Conservation (phyloP, 2,329 filamentous ascomycete genomes). For the Fusarium pininemorale region DNA sequence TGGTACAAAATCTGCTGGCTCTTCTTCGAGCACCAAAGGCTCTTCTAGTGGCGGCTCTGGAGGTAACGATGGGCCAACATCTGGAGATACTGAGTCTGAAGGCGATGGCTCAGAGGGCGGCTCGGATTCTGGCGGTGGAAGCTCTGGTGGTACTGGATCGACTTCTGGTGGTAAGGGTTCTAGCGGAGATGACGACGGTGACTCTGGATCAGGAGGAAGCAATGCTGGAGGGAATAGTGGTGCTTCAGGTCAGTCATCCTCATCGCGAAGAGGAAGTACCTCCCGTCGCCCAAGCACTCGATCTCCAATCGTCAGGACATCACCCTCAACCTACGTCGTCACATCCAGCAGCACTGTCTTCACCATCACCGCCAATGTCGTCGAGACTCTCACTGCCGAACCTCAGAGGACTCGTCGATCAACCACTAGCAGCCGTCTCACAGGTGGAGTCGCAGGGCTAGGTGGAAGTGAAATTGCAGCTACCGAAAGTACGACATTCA, state of each 20-base stretch:
- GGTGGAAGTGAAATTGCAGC: not conserved
- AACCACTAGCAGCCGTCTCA: not conserved
- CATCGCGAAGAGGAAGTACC: not conserved
- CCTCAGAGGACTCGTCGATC: not conserved
- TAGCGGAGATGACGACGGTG: not conserved
- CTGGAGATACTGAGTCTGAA: not conserved
- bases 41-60: not conserved
- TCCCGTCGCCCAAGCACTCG: not conserved
- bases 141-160: not conserved
- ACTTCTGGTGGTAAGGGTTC: not conserved
- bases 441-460: not conserved
- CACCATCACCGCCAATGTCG: not conserved
- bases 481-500: not conserved
- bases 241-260: not conserved
- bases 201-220: not conserved
- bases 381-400: not conserved
- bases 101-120: not conserved
- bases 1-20: not conserved
- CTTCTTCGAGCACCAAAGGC: not conserved
- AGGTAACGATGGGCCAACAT: not conserved
- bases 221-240: not conserved
- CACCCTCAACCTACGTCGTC: not conserved
- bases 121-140: not conserved
- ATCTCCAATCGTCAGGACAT: not conserved
- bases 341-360: constrained; percentile 1